A percentile compares a stretch with the other conserved stretches of the same genome.
These are phyloP conservation scores for Neonectria ditissima DNA, from an alignment of 2,329 filamentous ascomycete species.

Conservation along the genomic window DNA sequence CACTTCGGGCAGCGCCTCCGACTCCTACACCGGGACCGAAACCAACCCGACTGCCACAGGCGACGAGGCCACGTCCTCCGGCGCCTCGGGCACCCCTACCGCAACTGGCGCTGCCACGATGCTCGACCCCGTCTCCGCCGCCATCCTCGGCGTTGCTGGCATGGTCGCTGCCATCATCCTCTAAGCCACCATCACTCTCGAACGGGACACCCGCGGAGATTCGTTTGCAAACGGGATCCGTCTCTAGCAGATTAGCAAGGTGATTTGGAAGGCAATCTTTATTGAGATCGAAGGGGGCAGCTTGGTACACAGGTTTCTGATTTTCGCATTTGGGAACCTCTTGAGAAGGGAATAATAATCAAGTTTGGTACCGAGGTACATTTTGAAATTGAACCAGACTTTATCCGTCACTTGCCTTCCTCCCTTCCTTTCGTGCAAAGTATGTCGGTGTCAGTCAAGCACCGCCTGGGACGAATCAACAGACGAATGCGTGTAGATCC, in stretches of 20 bases:
- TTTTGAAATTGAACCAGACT: slow-evolving; percentile 35
- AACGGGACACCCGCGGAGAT: neutral
- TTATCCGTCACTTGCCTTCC: slow-evolving; percentile 4
- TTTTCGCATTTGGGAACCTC: slow-evolving; percentile 39
- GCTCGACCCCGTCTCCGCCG: slow-evolving; percentile 36
- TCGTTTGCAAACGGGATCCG: slow-evolving; percentile 25
- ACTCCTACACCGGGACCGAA: slow-evolving; percentile 22
- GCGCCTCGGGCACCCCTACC: slow-evolving; percentile 43
- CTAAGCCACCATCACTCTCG: slow-evolving; percentile 31
- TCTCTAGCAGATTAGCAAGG: slow-evolving; percentile 10
- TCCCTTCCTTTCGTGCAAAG: slow-evolving; percentile 1
- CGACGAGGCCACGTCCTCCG: slow-evolving; percentile 31
- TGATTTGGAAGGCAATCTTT: slow-evolving; percentile 30
- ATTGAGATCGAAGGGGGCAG: slow-evolving; percentile 29
- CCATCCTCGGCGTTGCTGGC: slow-evolving; percentile 42
- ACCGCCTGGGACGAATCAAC: neutral
- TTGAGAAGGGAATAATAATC: slow-evolving; percentile 40
- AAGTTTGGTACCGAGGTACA: slow-evolving; percentile 42
- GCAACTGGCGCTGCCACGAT: slow-evolving; percentile 48
- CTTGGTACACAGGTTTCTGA: slow-evolving; percentile 39
- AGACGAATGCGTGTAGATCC: neutral
- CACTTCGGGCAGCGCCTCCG: slow-evolving; percentile 28
- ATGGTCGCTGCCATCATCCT: slow-evolving; percentile 44
- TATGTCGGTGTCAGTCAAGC: neutral
- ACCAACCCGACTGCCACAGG: slow-evolving; percentile 34